phyloP scores from a whole-genome alignment of 2,329 filamentous ascomycete species.

The Fusarium incarnatum region DNA sequence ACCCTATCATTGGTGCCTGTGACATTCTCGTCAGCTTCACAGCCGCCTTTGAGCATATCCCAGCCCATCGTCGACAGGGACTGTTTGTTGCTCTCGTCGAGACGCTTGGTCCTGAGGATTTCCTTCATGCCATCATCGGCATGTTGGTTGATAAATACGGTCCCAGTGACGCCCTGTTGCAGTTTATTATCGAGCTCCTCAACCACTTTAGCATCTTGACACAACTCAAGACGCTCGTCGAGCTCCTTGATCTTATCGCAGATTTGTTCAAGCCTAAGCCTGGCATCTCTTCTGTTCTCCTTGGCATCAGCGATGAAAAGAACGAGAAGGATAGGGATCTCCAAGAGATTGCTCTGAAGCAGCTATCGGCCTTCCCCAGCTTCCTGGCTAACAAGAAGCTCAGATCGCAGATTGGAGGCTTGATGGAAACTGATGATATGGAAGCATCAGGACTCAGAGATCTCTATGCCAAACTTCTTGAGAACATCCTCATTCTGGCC shows the following conservation, averaged over 20 bases:
- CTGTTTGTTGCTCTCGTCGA: conserved; percentile 88
- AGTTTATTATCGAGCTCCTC: conserved; percentile 81
- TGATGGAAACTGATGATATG: conserved; percentile 73
- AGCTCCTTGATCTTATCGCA: conserved; percentile 78
- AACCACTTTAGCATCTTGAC: conserved; percentile 77
- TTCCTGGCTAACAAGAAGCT: conserved; percentile 70
- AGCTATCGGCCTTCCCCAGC: conserved; percentile 67
- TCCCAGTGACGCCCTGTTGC: conserved; percentile 76
- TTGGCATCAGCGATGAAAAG: conserved; percentile 66
- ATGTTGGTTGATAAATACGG: conserved; percentile 94
- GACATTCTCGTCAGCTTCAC: conserved; percentile 96
- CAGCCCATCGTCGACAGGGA: conserved; percentile 82
- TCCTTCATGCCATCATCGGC: conserved; percentile 85
- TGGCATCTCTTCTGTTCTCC: conserved; percentile 76
- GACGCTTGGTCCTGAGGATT: conserved; percentile 86
- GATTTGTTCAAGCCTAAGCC: conserved; percentile 83
- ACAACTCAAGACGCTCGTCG: conserved; percentile 83
- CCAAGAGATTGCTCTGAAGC: conserved; percentile 63
- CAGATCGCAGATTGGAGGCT: conserved; percentile 64
- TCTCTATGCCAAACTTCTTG: conserved; percentile 75
- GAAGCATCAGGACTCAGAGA: conserved; percentile 73
- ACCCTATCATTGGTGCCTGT: conserved; percentile 82
- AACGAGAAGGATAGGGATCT: conserved; percentile 63
- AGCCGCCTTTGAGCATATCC: conserved; percentile 95
- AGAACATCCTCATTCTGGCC: conserved; percentile 73